These are phyloP conservation scores for Eucalyptus microcorys DNA, from an alignment of 345 rosid species.

Conservation along the genomic window DNA sequence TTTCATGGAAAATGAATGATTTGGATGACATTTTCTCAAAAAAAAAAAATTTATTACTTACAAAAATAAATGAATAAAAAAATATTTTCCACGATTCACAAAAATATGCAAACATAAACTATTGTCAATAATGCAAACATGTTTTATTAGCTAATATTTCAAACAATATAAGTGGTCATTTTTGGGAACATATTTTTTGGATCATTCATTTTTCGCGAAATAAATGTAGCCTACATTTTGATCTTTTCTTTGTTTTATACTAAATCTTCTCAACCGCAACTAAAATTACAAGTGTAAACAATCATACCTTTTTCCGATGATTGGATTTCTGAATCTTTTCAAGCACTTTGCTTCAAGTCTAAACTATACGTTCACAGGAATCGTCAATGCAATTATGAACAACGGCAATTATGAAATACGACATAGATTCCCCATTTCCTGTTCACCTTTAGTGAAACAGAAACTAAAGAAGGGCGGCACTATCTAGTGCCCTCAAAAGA, in stretches of 20 bases:
- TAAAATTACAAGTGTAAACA: background rate
- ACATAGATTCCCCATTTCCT: background rate
- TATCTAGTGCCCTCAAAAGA: background rate
- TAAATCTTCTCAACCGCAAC: background rate
- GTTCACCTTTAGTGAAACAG: background rate
- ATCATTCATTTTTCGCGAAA: background rate
- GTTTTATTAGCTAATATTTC: background rate
- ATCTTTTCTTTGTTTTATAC: background rate
- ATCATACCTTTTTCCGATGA: background rate
- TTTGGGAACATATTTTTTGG: accelerated
- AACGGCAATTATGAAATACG: too few species aligned
- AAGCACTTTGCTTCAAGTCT: background rate
- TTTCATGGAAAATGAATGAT: background rate
- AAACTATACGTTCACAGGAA: background rate
- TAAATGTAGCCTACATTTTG: background rate
- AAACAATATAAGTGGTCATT: background rate
- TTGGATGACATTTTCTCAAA: background rate
- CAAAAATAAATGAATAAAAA: background rate
- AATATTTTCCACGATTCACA: background rate
- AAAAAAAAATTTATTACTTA: too few species aligned
- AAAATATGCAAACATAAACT: background rate
- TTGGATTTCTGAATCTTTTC: background rate
- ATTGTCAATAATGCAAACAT: background rate
- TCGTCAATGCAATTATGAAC: background rate
- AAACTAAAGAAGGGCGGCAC: background rate